A percentile compares a stretch with the other conserved stretches of the same genome.
Evolutionary conservation across 2,329 filamentous ascomycete genomes (phyloP).

Genomic region (Zymoseptoria pseudotritici): DNA sequence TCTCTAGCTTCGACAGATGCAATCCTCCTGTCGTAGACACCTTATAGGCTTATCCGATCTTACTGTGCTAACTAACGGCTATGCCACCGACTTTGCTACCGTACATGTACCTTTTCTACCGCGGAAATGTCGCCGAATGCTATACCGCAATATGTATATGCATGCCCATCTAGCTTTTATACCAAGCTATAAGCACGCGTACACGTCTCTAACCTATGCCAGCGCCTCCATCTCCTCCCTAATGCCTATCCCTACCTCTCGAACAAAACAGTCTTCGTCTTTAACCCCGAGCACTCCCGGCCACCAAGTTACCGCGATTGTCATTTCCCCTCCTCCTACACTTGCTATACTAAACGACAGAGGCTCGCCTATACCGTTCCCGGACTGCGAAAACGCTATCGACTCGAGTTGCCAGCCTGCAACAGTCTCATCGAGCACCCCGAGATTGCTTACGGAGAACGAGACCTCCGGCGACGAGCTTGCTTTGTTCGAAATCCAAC

Average conservation of each 20-base stretch:
- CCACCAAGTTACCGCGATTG: conserved; percentile 38
- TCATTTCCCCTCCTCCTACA: conserved; percentile 33
- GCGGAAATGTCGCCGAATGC: no score
- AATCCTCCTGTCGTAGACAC: no score
- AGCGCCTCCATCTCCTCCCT: no score
- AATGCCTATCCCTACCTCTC: conserved; percentile 15
- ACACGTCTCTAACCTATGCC: no score
- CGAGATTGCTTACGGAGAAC: conserved; percentile 43
- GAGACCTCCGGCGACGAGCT: conserved; percentile 34
- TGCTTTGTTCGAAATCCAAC: conserved; percentile 36
- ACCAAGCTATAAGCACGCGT: no score
- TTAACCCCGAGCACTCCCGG: conserved; percentile 34
- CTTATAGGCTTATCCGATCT: no score
- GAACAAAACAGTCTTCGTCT: conserved; percentile 26
- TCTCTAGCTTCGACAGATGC: no score
- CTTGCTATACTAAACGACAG: conserved; percentile 38
- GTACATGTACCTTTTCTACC: no score
- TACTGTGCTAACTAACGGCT: no score
- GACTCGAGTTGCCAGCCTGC: conserved; percentile 25
- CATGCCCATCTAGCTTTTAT: no score
- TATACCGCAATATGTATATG: no score
- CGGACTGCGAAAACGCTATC: conserved; percentile 41
- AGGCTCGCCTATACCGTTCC: conserved; percentile 31
- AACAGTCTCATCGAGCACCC: conserved; percentile 28
- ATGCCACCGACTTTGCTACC: no score